Evolutionary conservation across 495 filamentous ascomycete species (phyloP).

Genomic region (Cryomyces minteri): DNA sequence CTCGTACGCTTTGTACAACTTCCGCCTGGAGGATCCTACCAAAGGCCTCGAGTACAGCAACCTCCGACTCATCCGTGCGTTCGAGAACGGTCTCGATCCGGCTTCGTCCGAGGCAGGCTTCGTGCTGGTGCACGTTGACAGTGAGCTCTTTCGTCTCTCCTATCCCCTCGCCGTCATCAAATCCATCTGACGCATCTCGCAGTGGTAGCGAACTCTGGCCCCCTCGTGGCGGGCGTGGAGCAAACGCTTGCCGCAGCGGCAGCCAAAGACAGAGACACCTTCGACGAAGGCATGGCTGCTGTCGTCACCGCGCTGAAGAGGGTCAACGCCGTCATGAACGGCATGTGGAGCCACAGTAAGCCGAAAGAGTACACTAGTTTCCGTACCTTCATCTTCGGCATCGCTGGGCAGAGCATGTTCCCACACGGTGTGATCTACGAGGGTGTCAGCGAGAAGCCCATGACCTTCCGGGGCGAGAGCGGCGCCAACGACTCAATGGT

Average conservation of each 20-base stretch:
- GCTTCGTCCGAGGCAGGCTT: constrained; percentile 83
- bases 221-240: constrained; percentile 48
- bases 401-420: constrained; percentile 80
- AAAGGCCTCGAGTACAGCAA: constrained; percentile 56
- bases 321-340: constrained; percentile 66
- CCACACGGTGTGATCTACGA: constrained; percentile 78
- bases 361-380: constrained; percentile 64
- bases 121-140: constrained; percentile 33
- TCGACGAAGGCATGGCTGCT: constrained; percentile 44
- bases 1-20: constrained; percentile 83
- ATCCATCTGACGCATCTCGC: no score
- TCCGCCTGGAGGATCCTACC: constrained; percentile 45
- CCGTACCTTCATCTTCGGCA: constrained; percentile 89
- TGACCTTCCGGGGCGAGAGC: constrained; percentile 68
- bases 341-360: constrained; percentile 75
- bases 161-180: no score
- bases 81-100: constrained; percentile 71
- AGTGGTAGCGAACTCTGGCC: constrained; percentile 54
- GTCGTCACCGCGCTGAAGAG: constrained; percentile 44
- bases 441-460: constrained; percentile 50
- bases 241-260: constrained; percentile 42
- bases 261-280: constrained; percentile 27
- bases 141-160: no score
- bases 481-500: constrained; percentile 81
- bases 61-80: constrained; percentile 69